These are phyloP conservation scores for Neonectria sp. DNA, from an alignment of 2,329 filamentous ascomycete genomes.

Conservation along the genomic window DNA sequence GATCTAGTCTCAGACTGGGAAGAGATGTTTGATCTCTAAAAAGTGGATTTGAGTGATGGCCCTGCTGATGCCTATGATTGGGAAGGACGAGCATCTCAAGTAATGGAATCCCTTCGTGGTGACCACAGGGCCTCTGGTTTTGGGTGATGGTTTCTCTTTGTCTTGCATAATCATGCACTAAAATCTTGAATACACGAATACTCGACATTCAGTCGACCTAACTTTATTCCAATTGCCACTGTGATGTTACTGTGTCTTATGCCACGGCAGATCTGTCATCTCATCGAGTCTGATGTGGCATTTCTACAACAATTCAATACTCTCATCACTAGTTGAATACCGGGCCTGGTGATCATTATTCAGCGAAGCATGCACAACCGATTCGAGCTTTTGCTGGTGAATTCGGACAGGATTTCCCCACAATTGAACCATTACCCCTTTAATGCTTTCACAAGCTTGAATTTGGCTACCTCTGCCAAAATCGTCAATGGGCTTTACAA, in stretches of 20 bases:
- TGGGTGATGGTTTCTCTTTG: slow-evolving; percentile 10
- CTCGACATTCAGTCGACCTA: neutral
- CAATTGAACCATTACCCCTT: too few relatives aligned
- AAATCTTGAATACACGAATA: slow-evolving; percentile 7
- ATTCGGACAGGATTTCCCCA: too few relatives aligned
- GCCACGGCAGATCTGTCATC: neutral
- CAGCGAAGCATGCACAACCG: too few relatives aligned
- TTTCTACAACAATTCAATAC: too few relatives aligned
- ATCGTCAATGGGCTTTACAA: too few relatives aligned
- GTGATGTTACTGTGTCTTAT: neutral
- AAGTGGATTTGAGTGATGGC: slow-evolving; percentile 16
- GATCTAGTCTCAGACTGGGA: neutral
- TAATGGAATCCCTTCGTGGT: neutral
- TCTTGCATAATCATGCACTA: slow-evolving; percentile 6
- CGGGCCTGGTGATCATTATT: too few relatives aligned
- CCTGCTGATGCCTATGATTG: slow-evolving; percentile 18
- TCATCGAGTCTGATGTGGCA: too few relatives aligned
- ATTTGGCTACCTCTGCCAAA: too few relatives aligned
- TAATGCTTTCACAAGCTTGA: too few relatives aligned
- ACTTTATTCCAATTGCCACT: neutral
- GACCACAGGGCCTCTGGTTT: slow-evolving; percentile 10
- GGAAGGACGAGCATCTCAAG: slow-evolving; percentile 19
- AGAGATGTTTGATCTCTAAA: slow-evolving; percentile 12
- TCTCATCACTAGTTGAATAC: too few relatives aligned
- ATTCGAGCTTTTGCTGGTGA: too few relatives aligned